These are phyloP conservation scores for Trypanosoma vivax DNA, from an alignment of 208 protist species.

Conservation along the genomic window DNA sequence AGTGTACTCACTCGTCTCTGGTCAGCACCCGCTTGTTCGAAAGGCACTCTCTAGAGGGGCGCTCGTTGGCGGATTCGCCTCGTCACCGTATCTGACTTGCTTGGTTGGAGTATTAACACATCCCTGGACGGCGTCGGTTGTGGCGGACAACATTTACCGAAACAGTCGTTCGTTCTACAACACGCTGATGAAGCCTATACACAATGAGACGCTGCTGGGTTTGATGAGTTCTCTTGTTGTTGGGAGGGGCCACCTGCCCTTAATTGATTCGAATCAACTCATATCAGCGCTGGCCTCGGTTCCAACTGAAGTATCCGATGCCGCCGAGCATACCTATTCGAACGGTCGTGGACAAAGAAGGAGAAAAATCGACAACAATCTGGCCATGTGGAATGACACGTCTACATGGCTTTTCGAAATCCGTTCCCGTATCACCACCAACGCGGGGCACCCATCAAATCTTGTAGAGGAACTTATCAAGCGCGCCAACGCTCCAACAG, in stretches of 20 bases:
- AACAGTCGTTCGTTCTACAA: constrained; percentile 70
- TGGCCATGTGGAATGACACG: constrained; percentile 3
- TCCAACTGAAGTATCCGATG: constrained; percentile 3
- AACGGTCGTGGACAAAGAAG: neutral
- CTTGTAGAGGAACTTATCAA: constrained; percentile 22
- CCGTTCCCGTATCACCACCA: constrained; percentile 52
- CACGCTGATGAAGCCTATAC: constrained; percentile 58
- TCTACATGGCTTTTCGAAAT: constrained; percentile 35
- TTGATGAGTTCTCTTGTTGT: constrained; percentile 39
- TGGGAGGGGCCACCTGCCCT: constrained; percentile 30
- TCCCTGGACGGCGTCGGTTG: constrained; percentile 38
- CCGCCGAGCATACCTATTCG: neutral
- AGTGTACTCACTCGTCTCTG: constrained; percentile 63
- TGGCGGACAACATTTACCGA: constrained; percentile 60
- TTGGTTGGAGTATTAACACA: constrained; percentile 74
- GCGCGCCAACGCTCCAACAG: constrained; percentile 21
- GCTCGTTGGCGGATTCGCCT: constrained; percentile 39
- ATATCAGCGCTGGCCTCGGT: constrained; percentile 39
- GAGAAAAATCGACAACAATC: neutral
- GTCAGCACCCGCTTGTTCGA: constrained; percentile 48
- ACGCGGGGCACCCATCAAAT: constrained; percentile 18
- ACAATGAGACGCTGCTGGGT: constrained; percentile 48
- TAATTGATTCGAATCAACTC: constrained; percentile 78
- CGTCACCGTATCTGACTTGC: constrained; percentile 65
- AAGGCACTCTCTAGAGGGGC: constrained; percentile 31